phyloP scores from a whole-genome alignment of 139 green algal species.

The Penium margaritaceum region DNA sequence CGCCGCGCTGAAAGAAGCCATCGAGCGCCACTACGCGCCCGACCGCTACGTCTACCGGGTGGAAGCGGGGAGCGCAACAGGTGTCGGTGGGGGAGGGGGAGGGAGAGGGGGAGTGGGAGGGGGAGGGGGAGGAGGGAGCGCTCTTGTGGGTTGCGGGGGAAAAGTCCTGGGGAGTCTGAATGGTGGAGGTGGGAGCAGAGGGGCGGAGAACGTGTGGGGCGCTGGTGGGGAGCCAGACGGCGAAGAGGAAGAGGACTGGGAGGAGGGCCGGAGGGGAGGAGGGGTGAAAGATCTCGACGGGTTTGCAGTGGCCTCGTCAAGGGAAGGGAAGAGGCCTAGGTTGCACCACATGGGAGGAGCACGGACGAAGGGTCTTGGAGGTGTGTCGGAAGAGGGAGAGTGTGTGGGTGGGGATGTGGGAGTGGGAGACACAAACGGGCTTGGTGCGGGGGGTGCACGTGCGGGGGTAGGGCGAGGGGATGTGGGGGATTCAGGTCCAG shows the following conservation, averaged over 20 bases:
- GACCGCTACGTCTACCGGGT: slow-evolving; percentile 16
- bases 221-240: slow-evolving; percentile 11
- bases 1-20: slow-evolving; percentile 52
- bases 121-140: slow-evolving; percentile 3
- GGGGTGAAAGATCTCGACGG: no score
- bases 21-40: slow-evolving; percentile 58
- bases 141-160: neutral
- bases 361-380: no score
- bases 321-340: no score
- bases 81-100: slow-evolving; percentile 6
- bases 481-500: neutral
- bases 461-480: neutral
- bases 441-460: neutral
- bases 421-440: no score
- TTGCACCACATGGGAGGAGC: no score
- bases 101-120: neutral
- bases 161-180: no score
- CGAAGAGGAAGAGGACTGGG: slow-evolving; percentile 18
- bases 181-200: no score
- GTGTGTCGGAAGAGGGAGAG: no score
- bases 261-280: slow-evolving; percentile 9
- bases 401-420: no score
- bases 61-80: neutral
- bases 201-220: slow-evolving; percentile 1
- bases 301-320: no score